Conservation (phyloP, 1,139 yeast genomes). For the Yamadazyma taylorii region DNA sequence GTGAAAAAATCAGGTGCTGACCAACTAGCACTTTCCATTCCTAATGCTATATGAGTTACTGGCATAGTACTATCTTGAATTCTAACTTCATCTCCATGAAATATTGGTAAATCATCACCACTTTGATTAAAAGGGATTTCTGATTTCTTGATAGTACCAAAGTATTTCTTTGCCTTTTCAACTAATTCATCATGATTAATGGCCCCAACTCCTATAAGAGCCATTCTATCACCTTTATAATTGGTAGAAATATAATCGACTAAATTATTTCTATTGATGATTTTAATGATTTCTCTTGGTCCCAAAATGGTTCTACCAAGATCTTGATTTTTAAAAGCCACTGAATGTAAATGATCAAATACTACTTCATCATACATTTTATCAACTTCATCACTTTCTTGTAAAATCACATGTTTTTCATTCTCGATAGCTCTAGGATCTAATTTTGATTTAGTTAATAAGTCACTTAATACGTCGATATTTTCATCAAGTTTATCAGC, state of each 20-base stretch:
- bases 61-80: slow-evolving; percentile 83
- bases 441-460: slow-evolving; percentile 80
- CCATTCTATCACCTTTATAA: slow-evolving; percentile 97
- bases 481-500: slow-evolving; percentile 79
- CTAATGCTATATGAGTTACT: slow-evolving; percentile 86
- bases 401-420: slow-evolving; percentile 92
- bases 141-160: slow-evolving; percentile 73
- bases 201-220: slow-evolving; percentile 92
- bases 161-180: slow-evolving; percentile 67
- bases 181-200: slow-evolving; percentile 87
- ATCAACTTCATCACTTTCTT: slow-evolving; percentile 97
- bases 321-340: slow-evolving; percentile 87
- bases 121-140: slow-evolving; percentile 67
- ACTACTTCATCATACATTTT: slow-evolving; percentile 98
- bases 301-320: slow-evolving; percentile 97
- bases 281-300: slow-evolving; percentile 83
- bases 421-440: slow-evolving; percentile 87
- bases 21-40: slow-evolving; percentile 99
- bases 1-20: slow-evolving; percentile 93
- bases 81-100: slow-evolving; percentile 83
- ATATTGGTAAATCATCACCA: slow-evolving; percentile 76
- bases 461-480: slow-evolving; percentile 86
- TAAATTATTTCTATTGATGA: slow-evolving; percentile 75
- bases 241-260: slow-evolving; percentile 77
- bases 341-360: slow-evolving; percentile 93